A percentile compares a stretch with the other conserved stretches of the same genome.
Conservation (phyloP, 139 green algal genomes). For the Auxenochlorella protothecoides region DNA sequence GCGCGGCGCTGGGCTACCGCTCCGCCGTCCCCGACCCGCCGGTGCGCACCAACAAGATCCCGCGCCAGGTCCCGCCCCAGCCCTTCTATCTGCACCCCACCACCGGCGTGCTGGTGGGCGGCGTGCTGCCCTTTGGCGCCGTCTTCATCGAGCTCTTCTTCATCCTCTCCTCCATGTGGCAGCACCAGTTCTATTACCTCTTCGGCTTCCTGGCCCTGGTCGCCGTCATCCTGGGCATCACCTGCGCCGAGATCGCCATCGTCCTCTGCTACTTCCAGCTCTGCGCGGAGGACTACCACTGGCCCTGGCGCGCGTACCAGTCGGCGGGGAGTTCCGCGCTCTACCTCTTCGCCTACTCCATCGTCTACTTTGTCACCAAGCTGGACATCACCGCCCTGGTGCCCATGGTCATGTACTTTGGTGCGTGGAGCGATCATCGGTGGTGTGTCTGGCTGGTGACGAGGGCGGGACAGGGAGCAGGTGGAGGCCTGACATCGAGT, state of each 20-base stretch:
- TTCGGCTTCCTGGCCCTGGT: constrained; percentile 98
- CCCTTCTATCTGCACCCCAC: constrained; percentile 92
- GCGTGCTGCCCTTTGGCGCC: constrained; percentile 95
- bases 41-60: constrained; percentile 98
- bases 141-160: constrained; percentile 99
- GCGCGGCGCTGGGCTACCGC: constrained; percentile 94
- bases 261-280: constrained; percentile 98
- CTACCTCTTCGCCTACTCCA: constrained; percentile 94
- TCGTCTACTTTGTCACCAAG: constrained; percentile 96
- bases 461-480: too few species aligned
- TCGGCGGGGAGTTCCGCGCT: constrained; percentile 79
- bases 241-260: constrained; percentile 97
- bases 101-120: constrained; percentile 86
- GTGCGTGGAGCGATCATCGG: constrained; percentile 1
- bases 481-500: too few species aligned
- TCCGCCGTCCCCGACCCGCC: constrained; percentile 73
- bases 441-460: neutral
- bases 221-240: constrained; percentile 92
- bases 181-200: constrained; percentile 93
- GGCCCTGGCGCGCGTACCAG: constrained; percentile 94
- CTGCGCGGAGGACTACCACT: constrained; percentile 85
- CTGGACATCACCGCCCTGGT: constrained; percentile 91
- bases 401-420: constrained; percentile 82
- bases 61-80: constrained; percentile 93
- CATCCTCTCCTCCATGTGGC: constrained; percentile 98